These are phyloP conservation scores for Megacollybia platyphylla DNA, from an alignment of 1,284 basidiomycete genomes.

Conservation along the genomic window DNA sequence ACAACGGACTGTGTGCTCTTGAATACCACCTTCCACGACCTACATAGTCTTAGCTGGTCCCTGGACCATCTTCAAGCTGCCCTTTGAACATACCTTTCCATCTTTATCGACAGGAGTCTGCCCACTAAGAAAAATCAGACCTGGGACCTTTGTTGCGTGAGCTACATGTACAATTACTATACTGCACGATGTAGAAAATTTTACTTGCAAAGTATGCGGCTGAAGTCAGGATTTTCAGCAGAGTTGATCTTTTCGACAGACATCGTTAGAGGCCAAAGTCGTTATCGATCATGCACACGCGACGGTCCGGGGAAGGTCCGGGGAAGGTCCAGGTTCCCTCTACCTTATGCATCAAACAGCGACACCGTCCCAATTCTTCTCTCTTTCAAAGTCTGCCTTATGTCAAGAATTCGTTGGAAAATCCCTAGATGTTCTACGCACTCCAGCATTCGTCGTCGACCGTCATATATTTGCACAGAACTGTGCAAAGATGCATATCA, in stretches of 20 bases:
- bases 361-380: constrained; percentile 33
- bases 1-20: constrained; percentile 40
- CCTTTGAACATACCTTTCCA: constrained; percentile 15
- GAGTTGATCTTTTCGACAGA: constrained; percentile 39
- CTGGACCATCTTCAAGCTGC: neutral
- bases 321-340: no score
- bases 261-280: constrained; percentile 15
- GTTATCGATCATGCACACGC: no score
- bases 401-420: constrained; percentile 49
- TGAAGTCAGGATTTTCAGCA: constrained; percentile 23
- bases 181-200: neutral
- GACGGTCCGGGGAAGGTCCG: no score
- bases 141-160: constrained; percentile 42
- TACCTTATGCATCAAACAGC: constrained; percentile 14
- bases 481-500: constrained; percentile 59
- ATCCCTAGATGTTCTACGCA: constrained; percentile 47
- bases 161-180: constrained; percentile 16
- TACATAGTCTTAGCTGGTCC: neutral
- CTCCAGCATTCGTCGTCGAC: constrained; percentile 73
- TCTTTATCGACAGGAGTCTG: constrained; percentile 37
- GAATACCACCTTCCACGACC: constrained; percentile 36
- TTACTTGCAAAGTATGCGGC: constrained; percentile 36
- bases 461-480: constrained; percentile 57
- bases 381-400: constrained; percentile 43
- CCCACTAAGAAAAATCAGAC: constrained; percentile 46